Percentiles rank a stretch among this genome's conserved stretches.
These are phyloP conservation scores for Axilococcus clingmanii DNA, from an alignment of 139 green algal genomes.

Conservation along the genomic window DNA sequence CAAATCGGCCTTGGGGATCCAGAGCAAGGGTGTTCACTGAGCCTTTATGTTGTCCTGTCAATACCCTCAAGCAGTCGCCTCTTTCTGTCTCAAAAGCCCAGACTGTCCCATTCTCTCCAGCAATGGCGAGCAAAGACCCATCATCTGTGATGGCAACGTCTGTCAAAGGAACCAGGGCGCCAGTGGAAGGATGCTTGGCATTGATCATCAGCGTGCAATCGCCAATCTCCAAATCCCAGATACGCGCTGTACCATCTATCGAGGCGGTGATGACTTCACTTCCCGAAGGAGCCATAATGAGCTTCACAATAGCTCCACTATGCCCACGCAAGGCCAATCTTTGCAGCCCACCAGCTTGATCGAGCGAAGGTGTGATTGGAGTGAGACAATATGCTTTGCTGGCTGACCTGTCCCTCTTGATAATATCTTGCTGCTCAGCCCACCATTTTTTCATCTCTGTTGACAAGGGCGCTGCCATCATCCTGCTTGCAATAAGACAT, in stretches of 20 bases:
- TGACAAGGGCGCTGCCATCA: conserved; percentile 42
- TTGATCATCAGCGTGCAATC: conserved; percentile 68
- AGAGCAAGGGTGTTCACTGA: conserved; percentile 40
- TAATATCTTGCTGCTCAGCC: conserved; percentile 5
- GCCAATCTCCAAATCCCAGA: conserved; percentile 78
- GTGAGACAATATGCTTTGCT: not conserved
- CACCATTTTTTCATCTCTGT: conserved; percentile 7
- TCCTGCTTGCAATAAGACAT: conserved; percentile 60
- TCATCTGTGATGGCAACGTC: conserved; percentile 27
- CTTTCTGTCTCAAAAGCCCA: conserved; percentile 41
- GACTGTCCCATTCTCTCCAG: conserved; percentile 30
- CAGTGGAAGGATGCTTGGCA: too few relatives aligned
- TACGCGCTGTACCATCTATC: conserved; percentile 49
- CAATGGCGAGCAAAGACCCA: conserved; percentile 33
- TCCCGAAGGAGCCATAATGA: conserved; percentile 59
- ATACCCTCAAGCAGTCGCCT: conserved; percentile 29
- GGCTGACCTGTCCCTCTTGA: not conserved
- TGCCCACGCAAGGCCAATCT: conserved; percentile 71
- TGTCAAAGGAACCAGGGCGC: conserved; percentile 22
- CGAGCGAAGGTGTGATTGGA: conserved; percentile 46
- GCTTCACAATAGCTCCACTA: conserved; percentile 27
- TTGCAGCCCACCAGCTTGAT: conserved; percentile 69
- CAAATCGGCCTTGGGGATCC: conserved; percentile 45
- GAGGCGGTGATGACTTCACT: conserved; percentile 59
- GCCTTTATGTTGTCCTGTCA: conserved; percentile 23